Percentiles rank a stretch among this genome's conserved stretches.
These are phyloP conservation scores for Starmerella sirachaensis DNA, from an alignment of 805 yeast genomes.

Conservation along the genomic window DNA sequence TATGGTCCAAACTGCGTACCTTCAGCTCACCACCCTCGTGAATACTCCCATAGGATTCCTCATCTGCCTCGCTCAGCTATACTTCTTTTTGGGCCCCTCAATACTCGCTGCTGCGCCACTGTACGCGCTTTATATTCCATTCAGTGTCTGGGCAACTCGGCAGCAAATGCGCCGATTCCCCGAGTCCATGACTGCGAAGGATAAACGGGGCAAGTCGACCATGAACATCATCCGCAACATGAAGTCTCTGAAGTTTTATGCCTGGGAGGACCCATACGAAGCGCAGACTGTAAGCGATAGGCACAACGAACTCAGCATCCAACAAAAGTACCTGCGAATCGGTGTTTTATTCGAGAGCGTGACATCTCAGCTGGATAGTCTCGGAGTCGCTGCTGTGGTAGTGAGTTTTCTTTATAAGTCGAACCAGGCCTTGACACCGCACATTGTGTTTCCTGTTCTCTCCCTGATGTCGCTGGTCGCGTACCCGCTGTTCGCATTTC, in stretches of 20 bases:
- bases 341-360: constrained; percentile 37
- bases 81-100: constrained; percentile 61
- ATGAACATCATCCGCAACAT: constrained; percentile 78
- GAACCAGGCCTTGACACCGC: constrained; percentile 64
- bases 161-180: constrained; percentile 54
- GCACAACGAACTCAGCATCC: constrained; percentile 68
- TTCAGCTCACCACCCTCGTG: constrained; percentile 65
- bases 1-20: constrained; percentile 67
- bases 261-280: constrained; percentile 87
- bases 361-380: constrained; percentile 57
- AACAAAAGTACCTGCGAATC: constrained; percentile 45
- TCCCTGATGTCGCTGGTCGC: constrained; percentile 50
- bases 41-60: constrained; percentile 80
- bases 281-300: constrained; percentile 52
- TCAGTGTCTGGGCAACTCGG: constrained; percentile 55
- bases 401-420: constrained; percentile 56
- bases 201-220: constrained; percentile 75
- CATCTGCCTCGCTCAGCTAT: constrained; percentile 58
- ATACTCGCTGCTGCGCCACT: constrained; percentile 84
- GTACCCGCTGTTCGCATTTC: constrained; percentile 17
- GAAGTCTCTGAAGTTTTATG: constrained; percentile 82
- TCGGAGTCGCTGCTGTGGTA: constrained; percentile 80
- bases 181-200: constrained; percentile 42
- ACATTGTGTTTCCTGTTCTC: constrained; percentile 59
- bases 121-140: constrained; percentile 63